Conservation (phyloP, 495 filamentous ascomycete species). For the Xylaria longipes region DNA sequence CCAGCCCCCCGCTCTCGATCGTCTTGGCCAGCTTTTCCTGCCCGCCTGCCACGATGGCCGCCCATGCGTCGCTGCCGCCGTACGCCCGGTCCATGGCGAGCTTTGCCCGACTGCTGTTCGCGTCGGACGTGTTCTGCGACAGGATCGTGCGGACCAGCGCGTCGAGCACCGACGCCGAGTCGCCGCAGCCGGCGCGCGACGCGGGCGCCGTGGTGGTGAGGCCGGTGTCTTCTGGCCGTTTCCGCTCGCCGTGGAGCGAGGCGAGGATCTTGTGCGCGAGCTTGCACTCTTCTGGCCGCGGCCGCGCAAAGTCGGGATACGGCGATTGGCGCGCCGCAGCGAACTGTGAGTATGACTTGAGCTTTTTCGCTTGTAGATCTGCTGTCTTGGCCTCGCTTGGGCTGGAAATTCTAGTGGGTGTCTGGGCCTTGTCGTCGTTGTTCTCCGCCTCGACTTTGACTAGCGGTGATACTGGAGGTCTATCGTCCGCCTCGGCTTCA, state of each 20-base stretch:
- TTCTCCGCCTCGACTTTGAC: constrained; percentile 4
- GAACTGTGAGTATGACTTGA: constrained; percentile 42
- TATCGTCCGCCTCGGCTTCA: neutral
- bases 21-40: constrained; percentile 70
- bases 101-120: constrained; percentile 73
- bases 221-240: constrained; percentile 60
- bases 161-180: constrained; percentile 85
- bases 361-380: constrained; percentile 41
- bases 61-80: constrained; percentile 79
- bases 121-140: constrained; percentile 72
- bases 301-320: constrained; percentile 70
- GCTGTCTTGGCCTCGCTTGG: neutral
- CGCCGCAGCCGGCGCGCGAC: constrained; percentile 79
- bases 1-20: constrained; percentile 75
- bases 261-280: constrained; percentile 71
- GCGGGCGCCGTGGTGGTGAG: constrained; percentile 59
- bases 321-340: constrained; percentile 53
- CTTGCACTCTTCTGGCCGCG: constrained; percentile 74
- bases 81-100: constrained; percentile 72
- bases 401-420: neutral
- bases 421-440: neutral
- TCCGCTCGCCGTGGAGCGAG: constrained; percentile 67
- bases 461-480: neutral
- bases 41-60: constrained; percentile 69
- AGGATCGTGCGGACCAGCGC: constrained; percentile 80